A percentile compares a stretch with the other conserved stretches of the same genome.
These are phyloP conservation scores for Bocquillonia castaneifolia DNA, from an alignment of 441 rosid genomes.

Conservation along the genomic window DNA sequence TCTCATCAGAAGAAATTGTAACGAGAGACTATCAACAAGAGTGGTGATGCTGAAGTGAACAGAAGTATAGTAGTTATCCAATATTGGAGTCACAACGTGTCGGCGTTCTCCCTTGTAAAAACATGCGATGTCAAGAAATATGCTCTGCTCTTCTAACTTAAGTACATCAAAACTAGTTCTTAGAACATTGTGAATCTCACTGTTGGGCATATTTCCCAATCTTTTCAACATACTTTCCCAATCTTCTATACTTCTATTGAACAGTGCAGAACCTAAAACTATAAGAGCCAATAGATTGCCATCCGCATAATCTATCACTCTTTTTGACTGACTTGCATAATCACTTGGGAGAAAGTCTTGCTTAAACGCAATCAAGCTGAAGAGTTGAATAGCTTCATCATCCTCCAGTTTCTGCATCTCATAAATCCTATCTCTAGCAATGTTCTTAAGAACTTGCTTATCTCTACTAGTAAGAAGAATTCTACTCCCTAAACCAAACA, in stretches of 20 bases:
- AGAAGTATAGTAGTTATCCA: too few relatives aligned
- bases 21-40: too few relatives aligned
- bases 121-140: too few relatives aligned
- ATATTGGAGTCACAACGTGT: too few relatives aligned
- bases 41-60: too few relatives aligned
- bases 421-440: background rate
- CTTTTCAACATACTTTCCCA: background rate
- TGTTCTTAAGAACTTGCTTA: background rate
- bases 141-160: too few relatives aligned
- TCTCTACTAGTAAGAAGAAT: background rate
- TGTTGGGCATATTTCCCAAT: background rate
- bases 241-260: background rate
- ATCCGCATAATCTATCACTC: too few relatives aligned
- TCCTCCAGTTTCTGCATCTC: background rate
- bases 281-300: background rate
- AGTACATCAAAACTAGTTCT: background rate
- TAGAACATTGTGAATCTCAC: background rate
- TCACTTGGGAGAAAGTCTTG: background rate
- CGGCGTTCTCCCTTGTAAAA: too few relatives aligned
- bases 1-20: too few relatives aligned
- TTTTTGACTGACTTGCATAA: too few relatives aligned
- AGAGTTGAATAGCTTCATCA: too few relatives aligned
- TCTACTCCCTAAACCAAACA: background rate
- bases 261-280: background rate
- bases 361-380: background rate